Base-by-base conservation (phyloP, 352 stramenopile species). In the Phytophthora fragariae region DNA sequence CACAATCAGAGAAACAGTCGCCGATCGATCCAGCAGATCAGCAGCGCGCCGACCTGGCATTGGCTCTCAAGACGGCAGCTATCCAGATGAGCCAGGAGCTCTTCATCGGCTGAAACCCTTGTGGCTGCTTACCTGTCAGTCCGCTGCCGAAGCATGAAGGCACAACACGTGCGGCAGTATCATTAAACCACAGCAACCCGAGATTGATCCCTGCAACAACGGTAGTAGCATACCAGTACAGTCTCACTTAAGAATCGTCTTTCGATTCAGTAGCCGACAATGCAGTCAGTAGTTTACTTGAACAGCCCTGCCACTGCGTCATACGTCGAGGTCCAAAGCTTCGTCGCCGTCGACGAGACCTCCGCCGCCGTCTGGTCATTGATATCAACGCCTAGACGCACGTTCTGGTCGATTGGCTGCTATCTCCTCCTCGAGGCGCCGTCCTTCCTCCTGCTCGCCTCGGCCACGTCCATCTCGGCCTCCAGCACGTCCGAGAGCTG, bases 401-500 rank as follows among this genome's bases (percentile, higher is more conserved):
- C 61, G n/a, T 60, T 74, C 65, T 80, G 29, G 39, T 69, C 62
- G 5, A 67, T 24, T 55, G 5, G 47, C 50, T 78, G 73, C 24
- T 65, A 39, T 47, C 63, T 37, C 47, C 63, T 64, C 59, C 49
- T 79, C 39, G 29, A 68, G 11, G 52, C 57, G 31, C 44, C 60
- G 31, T 73, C 27, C 29, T 64, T 60, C 33, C 65, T 55, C 54
- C 31, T 21, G 17, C 64, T 60, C 41, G 55, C 15, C 29, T 69
- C 52, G 8, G 24, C 49, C 61, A 54, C 62, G 12, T 69, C 69
- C 64, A 72, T 73, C 54, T 83, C 81, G 1, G 62, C 69, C 68
- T 89, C 82, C 24, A 88, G 17, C 24, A 85, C 70, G 17, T 64
- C 49, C n/a, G 67, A 70, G 29, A 89, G 62, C 53, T 81, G 56